phyloP scores from a whole-genome alignment of 2,329 filamentous ascomycete species.

The Diaporthe sp. region DNA sequence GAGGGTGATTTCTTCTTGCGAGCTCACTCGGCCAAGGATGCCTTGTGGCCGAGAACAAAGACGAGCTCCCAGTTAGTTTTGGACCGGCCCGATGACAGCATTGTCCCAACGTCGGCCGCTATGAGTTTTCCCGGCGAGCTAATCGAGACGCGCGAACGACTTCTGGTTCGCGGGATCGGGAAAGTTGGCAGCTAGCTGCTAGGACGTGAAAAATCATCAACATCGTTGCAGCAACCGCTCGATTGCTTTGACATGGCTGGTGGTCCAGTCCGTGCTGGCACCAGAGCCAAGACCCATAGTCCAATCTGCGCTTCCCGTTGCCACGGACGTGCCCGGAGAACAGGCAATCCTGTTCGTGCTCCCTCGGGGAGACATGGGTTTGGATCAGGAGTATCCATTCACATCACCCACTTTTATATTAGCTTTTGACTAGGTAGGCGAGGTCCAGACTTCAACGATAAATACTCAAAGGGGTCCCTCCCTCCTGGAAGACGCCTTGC shows the following conservation, averaged over 20 bases:
- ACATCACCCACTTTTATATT: conserved; percentile 35
- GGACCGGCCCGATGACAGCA: conserved; percentile 17
- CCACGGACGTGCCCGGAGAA: conserved; percentile 10
- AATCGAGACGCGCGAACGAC: conserved; percentile 5
- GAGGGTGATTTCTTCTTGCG: neutral
- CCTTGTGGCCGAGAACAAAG: conserved; percentile 1
- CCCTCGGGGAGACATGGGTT: conserved; percentile 25
- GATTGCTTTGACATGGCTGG: neutral
- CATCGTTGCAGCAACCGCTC: conserved; percentile 11
- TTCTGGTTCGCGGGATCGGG: conserved; percentile 8
- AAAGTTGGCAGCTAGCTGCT: conserved; percentile 7
- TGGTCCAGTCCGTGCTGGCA: conserved; percentile 24
- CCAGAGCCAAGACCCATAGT: conserved; percentile 7
- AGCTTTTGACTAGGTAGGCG: conserved; percentile 13
- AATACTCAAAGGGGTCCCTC: conserved; percentile 20
- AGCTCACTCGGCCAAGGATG: neutral
- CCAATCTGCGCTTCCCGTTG: conserved; percentile 25
- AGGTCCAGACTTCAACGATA: conserved; percentile 14
- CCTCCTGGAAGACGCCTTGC: neutral
- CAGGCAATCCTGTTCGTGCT: conserved; percentile 21
- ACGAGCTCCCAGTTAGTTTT: neutral
- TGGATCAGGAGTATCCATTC: conserved; percentile 31
- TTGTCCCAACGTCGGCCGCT: neutral
- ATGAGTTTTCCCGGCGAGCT: conserved; percentile 19
- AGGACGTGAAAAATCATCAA: conserved; percentile 1